Evolutionary conservation across 192 early-diverging fungal genomes (phyloP).

Genomic region (Rhizophagus sp.): DNA sequence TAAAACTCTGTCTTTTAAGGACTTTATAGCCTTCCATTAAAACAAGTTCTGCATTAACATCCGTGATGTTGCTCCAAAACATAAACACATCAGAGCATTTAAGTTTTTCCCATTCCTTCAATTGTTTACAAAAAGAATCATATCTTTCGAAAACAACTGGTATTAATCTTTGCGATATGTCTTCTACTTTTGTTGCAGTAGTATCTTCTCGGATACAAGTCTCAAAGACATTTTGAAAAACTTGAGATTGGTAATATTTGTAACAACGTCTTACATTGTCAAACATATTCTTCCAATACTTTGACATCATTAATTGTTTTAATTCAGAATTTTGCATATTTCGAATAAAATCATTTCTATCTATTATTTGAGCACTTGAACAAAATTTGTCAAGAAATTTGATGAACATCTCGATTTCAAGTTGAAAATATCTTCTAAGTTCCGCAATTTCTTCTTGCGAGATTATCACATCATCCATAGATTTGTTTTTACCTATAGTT

Average conservation of each 20-base stretch:
- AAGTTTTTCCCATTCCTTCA: not conserved
- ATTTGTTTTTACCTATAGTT: not conserved
- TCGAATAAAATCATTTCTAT: no score
- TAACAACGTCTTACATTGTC: not conserved
- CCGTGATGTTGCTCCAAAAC: not conserved
- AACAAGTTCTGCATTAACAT: no score
- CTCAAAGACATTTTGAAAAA: not conserved
- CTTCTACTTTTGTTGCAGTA: not conserved
- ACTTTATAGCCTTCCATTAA: no score
- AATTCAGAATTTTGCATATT: no score
- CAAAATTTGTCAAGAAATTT: not conserved
- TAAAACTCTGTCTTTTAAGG: no score
- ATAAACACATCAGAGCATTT: not conserved
- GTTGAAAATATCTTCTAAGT: not conserved
- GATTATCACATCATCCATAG: not conserved
- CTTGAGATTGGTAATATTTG: not conserved
- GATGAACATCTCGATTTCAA: not conserved
- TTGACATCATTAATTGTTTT: not conserved
- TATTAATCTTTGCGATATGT: not conserved
- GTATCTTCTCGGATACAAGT: not conserved
- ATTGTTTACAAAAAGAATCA: not conserved
- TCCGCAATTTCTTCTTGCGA: not conserved
- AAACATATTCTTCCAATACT: not conserved
- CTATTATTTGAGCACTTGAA: not conserved
- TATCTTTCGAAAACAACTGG: not conserved